Evolutionary conservation across 2,329 filamentous ascomycete genomes (phyloP).

Genomic region (Aspergillus uvarum): DNA sequence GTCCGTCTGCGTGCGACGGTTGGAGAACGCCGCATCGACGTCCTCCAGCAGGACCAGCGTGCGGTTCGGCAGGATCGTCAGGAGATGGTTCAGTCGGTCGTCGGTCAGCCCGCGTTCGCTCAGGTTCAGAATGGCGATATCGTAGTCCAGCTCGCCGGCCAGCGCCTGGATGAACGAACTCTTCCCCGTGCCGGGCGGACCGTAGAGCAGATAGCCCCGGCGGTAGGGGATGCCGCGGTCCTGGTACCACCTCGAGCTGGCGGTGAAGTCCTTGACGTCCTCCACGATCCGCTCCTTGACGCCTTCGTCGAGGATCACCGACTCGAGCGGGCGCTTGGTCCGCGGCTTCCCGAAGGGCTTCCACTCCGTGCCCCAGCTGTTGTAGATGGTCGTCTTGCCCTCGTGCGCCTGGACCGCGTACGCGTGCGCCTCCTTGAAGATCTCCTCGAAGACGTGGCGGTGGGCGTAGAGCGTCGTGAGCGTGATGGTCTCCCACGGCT

Average conservation of each 20-base stretch:
- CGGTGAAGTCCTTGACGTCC: constrained; percentile 80
- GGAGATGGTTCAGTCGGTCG: constrained; percentile 78
- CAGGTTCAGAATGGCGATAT: constrained; percentile 88
- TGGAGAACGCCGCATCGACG: constrained; percentile 85
- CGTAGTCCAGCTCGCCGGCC: constrained; percentile 87
- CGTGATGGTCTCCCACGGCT: constrained; percentile 91
- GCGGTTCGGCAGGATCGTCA: constrained; percentile 79
- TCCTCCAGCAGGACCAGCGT: constrained; percentile 85
- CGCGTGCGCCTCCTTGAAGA: constrained; percentile 83
- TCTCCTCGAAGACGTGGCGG: constrained; percentile 82
- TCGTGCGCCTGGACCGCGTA: constrained; percentile 78
- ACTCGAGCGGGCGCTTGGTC: constrained; percentile 81
- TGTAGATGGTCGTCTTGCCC: constrained; percentile 91
- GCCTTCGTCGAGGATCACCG: constrained; percentile 80
- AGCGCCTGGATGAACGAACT: constrained; percentile 95
- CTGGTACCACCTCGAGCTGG: constrained; percentile 80
- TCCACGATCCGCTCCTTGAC: constrained; percentile 77
- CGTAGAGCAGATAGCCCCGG: constrained; percentile 83
- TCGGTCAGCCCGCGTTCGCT: constrained; percentile 88
- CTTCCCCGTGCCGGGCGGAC: constrained; percentile 87
- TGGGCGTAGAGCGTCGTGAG: constrained; percentile 89
- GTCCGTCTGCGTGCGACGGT: constrained; percentile 69
- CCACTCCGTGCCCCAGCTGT: constrained; percentile 82
- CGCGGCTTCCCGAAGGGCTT: constrained; percentile 77
- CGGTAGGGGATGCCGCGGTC: constrained; percentile 94